A percentile compares a stretch with the other conserved stretches of the same genome.
phyloP scores from a whole-genome alignment of 768 basidiomycete genomes.

The Tylopilus cervinicoccineus region DNA sequence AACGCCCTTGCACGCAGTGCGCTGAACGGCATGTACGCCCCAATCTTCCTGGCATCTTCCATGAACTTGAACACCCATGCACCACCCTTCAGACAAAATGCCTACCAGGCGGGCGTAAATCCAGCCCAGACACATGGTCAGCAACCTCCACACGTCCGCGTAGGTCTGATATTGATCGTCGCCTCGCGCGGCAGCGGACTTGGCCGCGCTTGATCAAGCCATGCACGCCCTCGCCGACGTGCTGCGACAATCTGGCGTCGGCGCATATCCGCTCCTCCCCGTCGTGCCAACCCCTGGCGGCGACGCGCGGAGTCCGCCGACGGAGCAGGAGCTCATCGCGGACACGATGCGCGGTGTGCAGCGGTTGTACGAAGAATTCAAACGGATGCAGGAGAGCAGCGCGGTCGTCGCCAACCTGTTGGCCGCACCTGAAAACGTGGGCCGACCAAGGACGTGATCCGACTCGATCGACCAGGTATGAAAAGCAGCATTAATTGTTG shows the following conservation, averaged over 20 bases:
- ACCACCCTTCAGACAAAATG: slow-evolving; percentile 48
- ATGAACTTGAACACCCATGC: neutral
- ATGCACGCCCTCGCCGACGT: slow-evolving; percentile 43
- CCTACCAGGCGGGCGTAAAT: slow-evolving; percentile 53
- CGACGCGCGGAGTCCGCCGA: slow-evolving; percentile 27
- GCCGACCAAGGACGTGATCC: slow-evolving; percentile 12
- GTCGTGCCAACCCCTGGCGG: neutral
- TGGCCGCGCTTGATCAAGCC: slow-evolving; percentile 49
- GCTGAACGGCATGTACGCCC: slow-evolving; percentile 50
- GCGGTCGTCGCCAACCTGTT: slow-evolving; percentile 47
- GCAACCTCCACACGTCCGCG: neutral
- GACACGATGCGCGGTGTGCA: slow-evolving; percentile 42
- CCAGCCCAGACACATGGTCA: slow-evolving; percentile 55
- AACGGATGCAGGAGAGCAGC: slow-evolving; percentile 54
- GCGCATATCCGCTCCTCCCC: slow-evolving; percentile 53
- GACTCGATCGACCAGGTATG: neutral
- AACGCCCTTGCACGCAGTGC: slow-evolving; percentile 47
- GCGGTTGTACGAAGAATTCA: slow-evolving; percentile 45
- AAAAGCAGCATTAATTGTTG: neutral
- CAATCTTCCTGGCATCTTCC: neutral
- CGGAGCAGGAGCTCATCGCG: slow-evolving; percentile 44
- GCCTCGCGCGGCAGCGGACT: slow-evolving; percentile 35
- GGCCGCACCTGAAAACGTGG: slow-evolving; percentile 23
- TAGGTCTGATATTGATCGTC: neutral
- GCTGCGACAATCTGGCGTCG: slow-evolving; percentile 59